Evolutionary conservation across 2,329 filamentous ascomycete species (phyloP).

Genomic region (Penicillium sp.): DNA sequence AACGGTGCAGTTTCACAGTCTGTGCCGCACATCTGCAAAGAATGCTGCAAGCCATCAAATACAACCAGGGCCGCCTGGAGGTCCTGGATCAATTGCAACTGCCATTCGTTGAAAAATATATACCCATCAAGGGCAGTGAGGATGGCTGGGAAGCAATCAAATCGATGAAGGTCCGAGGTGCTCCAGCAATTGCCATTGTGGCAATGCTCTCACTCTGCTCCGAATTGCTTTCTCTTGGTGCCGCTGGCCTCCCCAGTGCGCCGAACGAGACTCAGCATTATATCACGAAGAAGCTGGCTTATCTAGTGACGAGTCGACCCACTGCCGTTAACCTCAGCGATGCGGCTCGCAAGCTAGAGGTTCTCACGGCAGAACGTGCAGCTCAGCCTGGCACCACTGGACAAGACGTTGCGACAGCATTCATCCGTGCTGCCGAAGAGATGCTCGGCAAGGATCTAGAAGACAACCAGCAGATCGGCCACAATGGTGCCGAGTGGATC

Average conservation of each 20-base stretch:
- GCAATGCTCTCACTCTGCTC: conserved; percentile 86
- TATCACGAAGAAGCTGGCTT: conserved; percentile 78
- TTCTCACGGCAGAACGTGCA: conserved; percentile 57
- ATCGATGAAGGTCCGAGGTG: conserved; percentile 70
- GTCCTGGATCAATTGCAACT: conserved; percentile 68
- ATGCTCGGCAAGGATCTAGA: conserved; percentile 86
- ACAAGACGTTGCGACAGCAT: conserved; percentile 66
- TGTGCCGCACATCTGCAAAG: not conserved
- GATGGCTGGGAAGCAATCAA: conserved; percentile 70
- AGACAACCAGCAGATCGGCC: conserved; percentile 85
- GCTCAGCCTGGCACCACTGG: conserved; percentile 38
- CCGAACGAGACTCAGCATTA: conserved; percentile 68
- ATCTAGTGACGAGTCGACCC: conserved; percentile 84
- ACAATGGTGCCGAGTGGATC: conserved; percentile 83
- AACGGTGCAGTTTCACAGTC: too few species aligned
- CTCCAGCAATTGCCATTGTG: conserved; percentile 97
- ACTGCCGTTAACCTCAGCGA: conserved; percentile 95
- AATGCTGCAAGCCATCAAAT: conserved; percentile 66
- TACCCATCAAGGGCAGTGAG: conserved; percentile 57
- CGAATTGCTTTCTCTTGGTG: conserved; percentile 65
- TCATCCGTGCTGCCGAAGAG: conserved; percentile 78
- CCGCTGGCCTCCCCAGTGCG: conserved; percentile 45
- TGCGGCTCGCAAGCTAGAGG: conserved; percentile 79
- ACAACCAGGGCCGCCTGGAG: conserved; percentile 58
- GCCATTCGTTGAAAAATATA: conserved; percentile 63